Evolutionary conservation across 371 early-diverging fungal species (phyloP), one percentile per base, ranked within the genome.

Genomic region (Choanephora cucurbitarum): DNA sequence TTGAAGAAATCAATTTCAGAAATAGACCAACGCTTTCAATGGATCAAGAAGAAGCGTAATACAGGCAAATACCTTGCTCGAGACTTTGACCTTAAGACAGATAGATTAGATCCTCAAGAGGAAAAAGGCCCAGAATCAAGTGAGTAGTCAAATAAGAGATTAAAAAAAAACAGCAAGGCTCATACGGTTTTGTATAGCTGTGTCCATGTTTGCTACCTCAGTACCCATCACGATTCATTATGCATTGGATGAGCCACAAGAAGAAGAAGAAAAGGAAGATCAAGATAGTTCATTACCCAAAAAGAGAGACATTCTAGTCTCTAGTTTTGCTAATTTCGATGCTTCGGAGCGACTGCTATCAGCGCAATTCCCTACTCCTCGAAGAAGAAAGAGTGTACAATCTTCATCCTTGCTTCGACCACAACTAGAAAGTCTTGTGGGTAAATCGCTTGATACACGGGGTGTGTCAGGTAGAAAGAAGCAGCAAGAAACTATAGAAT

Each of bases 151-250:
- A n/a, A n/a, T n/a, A n/a, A n/a, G n/a, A n/a, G n/a, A n/a, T n/a
- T n/a, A 47, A 11, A 17, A 33, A 52, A 17, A 8, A 34, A 37
- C 11, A 21, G 10, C 21, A 22, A 33, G 28, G 33, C 46, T 13
- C 31, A 47, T 15, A 13, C 8, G 17, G 15, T 11, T 40, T 0
- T 31, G 17, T 14, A 40, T 52, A 62, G 62, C 28, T 44, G 41
- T 67, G 15, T 63, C 68, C 17, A 49, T 45, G 18, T 57, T 42
- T 53, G 68, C 68, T 34, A 67, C 68, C 5, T 67, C 68, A 11
- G 53, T 67, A 28, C 68, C 68, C 5, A 60, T 67, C 11, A 40
- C 58, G 3, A 67, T 67, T 5, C 51, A 64, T 19, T 63, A 62
- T 49, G 48, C 59, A 21, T 32, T 39, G 10, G 22, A 34, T 2